Percentiles rank a stretch among this genome's conserved stretches.
Evolutionary conservation across 805 yeast genomes (phyloP).

Genomic region (Sugiyamaella mastotermitis): DNA sequence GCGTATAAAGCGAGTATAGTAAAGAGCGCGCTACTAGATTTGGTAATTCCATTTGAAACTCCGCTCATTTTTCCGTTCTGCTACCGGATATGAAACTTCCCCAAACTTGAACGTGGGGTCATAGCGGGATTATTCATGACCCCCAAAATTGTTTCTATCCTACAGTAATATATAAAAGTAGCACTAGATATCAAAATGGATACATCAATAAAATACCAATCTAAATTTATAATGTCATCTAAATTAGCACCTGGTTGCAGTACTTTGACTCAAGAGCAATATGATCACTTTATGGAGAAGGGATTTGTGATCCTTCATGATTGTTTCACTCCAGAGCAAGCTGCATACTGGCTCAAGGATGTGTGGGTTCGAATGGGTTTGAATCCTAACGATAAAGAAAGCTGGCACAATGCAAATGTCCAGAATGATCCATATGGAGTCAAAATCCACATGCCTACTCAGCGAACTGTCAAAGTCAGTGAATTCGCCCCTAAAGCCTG

Average conservation of each 20-base stretch:
- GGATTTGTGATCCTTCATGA: constrained; percentile 8
- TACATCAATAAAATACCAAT: too few species aligned
- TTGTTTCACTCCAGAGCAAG: constrained; percentile 9
- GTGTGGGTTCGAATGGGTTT: constrained; percentile 12
- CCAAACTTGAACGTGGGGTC: too few species aligned
- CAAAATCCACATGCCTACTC: constrained; percentile 9
- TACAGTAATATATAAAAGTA: too few species aligned
- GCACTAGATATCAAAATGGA: too few species aligned
- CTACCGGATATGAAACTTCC: too few species aligned
- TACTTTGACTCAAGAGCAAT: constrained; percentile 5
- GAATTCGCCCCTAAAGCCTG: constrained; percentile 12
- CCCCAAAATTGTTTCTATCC: too few species aligned
- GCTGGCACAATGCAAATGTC: constrained; percentile 8
- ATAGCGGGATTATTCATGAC: too few species aligned
- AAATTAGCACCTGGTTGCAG: constrained; percentile 6
- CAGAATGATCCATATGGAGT: constrained; percentile 7
- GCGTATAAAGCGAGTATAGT: too few species aligned
- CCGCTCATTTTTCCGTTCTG: too few species aligned
- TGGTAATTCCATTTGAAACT: too few species aligned
- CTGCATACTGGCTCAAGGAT: constrained; percentile 10
- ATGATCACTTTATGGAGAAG: constrained; percentile 9
- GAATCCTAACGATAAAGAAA: constrained; percentile 7
- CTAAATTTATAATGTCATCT: too few species aligned
- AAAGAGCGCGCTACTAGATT: too few species aligned
- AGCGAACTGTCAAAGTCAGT: constrained; percentile 6